Conservation (phyloP, 2,329 filamentous ascomycete species). For the Fusarium verrucosum region DNA sequence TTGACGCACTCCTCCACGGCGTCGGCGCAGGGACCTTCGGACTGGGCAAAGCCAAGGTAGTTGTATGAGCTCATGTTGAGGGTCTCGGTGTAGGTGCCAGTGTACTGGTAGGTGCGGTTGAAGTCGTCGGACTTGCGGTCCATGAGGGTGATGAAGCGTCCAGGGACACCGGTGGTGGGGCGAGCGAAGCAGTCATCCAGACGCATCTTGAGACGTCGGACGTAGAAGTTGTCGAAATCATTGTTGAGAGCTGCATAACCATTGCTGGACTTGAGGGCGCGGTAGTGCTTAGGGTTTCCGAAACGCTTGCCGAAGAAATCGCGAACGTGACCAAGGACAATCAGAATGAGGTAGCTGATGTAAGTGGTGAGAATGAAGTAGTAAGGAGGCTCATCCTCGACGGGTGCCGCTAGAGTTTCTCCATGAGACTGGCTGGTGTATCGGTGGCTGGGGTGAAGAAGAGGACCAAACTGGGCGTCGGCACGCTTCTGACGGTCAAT, state of each 20-base stretch:
- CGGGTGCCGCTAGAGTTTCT: constrained; percentile 78
- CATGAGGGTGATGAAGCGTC: constrained; percentile 90
- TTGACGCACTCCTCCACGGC: constrained; percentile 85
- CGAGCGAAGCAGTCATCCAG: constrained; percentile 98
- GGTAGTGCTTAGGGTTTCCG: constrained; percentile 81
- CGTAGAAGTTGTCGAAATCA: constrained; percentile 99
- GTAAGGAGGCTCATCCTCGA: constrained; percentile 96
- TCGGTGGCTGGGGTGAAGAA: constrained; percentile 81
- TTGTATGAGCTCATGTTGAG: constrained; percentile 99
- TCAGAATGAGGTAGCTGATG: constrained; percentile 95
- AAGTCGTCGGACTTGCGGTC: constrained; percentile 91
- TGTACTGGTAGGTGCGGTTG: constrained; percentile 89
- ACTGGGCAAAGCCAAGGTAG: constrained; percentile 97
- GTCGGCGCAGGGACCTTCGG: constrained; percentile 94
- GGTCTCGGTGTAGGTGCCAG: constrained; percentile 91
- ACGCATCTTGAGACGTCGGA: constrained; percentile 87
- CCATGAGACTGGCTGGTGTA: constrained; percentile 91
- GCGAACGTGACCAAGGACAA: constrained; percentile 92
- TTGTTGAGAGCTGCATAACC: constrained; percentile 96
- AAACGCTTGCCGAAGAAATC: constrained; percentile 99
- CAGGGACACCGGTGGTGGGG: constrained; percentile 91
- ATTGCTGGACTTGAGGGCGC: constrained; percentile 81
- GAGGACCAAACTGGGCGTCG: constrained; percentile 91
- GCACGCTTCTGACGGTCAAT: constrained; percentile 76
- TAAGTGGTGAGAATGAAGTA: constrained; percentile 98